Evolutionary conservation across 257 asterid species (phyloP).

Genomic region (Solanum raphanifolium): DNA sequence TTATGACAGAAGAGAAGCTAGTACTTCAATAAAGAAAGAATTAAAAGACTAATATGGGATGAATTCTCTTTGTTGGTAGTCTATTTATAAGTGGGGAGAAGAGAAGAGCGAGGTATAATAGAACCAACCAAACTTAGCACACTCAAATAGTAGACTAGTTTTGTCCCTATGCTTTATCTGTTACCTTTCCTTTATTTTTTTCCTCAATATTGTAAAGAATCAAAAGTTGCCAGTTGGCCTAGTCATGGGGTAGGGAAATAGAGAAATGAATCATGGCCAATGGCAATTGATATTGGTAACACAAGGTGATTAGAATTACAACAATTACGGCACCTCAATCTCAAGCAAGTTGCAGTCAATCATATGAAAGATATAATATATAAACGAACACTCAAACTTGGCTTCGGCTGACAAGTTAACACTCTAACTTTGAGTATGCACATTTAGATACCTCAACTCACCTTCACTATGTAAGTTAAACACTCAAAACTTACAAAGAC

Average conservation of each 20-base stretch:
- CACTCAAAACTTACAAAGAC: background rate
- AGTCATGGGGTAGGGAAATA: background rate
- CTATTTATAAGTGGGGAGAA: conserved; percentile 23
- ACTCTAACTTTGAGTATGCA: background rate
- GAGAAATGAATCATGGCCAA: conserved; percentile 1
- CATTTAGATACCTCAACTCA: background rate
- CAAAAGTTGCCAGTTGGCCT: conserved; percentile 70
- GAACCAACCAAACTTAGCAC: conserved; percentile 29
- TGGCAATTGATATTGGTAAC: conserved; percentile 20
- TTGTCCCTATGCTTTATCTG: conserved; percentile 41
- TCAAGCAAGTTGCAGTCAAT: background rate
- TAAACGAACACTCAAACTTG: background rate
- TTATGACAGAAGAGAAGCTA: conserved; percentile 2
- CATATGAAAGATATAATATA: background rate
- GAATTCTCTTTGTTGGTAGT: background rate
- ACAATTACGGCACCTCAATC: background rate
- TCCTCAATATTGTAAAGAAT: conserved; percentile 35
- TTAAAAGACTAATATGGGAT: background rate
- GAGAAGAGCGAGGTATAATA: background rate
- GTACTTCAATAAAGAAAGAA: background rate
- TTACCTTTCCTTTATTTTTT: conserved; percentile 8
- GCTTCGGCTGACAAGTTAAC: background rate
- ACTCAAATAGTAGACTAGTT: conserved; percentile 39
- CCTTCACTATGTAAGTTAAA: background rate
- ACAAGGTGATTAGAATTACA: background rate